Evolutionary conservation across 495 filamentous ascomycete species (phyloP).

Genomic region (Penicillium macrosclerotiorum): DNA sequence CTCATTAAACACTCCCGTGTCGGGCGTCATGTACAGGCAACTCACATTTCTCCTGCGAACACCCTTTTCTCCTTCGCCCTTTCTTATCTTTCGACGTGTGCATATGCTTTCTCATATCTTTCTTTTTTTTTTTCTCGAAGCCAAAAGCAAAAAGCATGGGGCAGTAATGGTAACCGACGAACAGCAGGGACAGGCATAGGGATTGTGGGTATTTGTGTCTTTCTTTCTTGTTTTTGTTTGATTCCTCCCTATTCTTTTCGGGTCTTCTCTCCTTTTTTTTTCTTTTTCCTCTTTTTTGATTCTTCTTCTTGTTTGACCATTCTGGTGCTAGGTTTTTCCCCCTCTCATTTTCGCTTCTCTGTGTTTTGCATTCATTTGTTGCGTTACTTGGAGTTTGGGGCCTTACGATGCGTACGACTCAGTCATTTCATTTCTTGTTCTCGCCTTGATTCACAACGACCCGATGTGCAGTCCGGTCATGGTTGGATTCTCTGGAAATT

Average conservation of each 20-base stretch:
- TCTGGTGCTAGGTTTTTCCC: constrained; percentile 9
- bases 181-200: constrained; percentile 6
- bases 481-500: constrained; percentile 24
- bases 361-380: constrained; percentile 4
- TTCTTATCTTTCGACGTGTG: constrained; percentile 27
- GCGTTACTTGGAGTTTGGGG: constrained; percentile 20
- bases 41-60: constrained; percentile 10
- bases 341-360: constrained; percentile 3
- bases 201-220: constrained; percentile 8
- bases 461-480: constrained; percentile 17
- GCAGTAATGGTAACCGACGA: constrained; percentile 16
- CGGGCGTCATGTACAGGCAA: constrained; percentile 11
- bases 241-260: constrained; percentile 12
- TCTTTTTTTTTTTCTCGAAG: constrained; percentile 8
- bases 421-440: constrained; percentile 21
- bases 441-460: constrained; percentile 26
- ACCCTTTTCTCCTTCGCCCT: constrained; percentile 19
- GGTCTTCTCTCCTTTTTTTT: constrained; percentile 3
- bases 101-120: constrained; percentile 17
- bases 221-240: constrained; percentile 9
- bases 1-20: constrained; percentile 15
- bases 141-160: constrained; percentile 16
- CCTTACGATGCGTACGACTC: constrained; percentile 27
- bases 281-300: no score
- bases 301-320: no score